These are phyloP conservation scores for Scheffersomyces insectosa DNA, from an alignment of 1,139 yeast species.

Conservation along the genomic window DNA sequence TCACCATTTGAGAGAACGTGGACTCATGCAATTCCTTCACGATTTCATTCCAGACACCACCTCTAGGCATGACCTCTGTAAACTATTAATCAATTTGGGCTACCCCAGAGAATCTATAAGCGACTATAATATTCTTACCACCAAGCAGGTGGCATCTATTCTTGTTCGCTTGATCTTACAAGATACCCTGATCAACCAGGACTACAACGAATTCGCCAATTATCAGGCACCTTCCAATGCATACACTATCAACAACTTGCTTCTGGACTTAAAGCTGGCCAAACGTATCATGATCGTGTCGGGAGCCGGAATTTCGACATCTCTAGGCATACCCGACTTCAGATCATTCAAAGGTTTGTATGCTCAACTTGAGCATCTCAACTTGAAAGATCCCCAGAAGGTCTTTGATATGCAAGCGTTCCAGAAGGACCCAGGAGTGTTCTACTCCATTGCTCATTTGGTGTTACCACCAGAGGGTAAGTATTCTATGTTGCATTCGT, in stretches of 20 bases:
- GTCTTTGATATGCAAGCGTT: constrained; percentile 81
- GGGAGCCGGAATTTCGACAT: constrained; percentile 96
- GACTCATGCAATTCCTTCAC: constrained; percentile 16
- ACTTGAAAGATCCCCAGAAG: constrained; percentile 89
- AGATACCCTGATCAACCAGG: constrained; percentile 6
- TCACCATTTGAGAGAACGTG: constrained; percentile 13
- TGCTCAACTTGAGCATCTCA: constrained; percentile 60
- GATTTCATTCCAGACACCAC: constrained; percentile 16
- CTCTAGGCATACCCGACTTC: constrained; percentile 93
- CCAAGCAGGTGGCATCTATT: constrained; percentile 15
- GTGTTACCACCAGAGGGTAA: constrained; percentile 70
- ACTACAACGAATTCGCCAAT: background rate
- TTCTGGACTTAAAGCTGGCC: constrained; percentile 10
- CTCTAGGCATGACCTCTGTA: constrained; percentile 14
- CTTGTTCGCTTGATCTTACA: constrained; percentile 17
- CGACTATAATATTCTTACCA: constrained; percentile 7
- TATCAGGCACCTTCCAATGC: background rate
- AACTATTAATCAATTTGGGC: constrained; percentile 20
- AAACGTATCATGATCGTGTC: constrained; percentile 75
- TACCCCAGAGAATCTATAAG: constrained; percentile 8
- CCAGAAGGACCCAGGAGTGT: constrained; percentile 74
- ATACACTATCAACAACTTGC: constrained; percentile 8
- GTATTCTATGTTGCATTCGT: constrained; percentile 82
- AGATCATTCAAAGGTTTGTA: constrained; percentile 89
- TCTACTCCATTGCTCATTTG: constrained; percentile 85